phyloP scores from a whole-genome alignment of 176 grass and related monocot genomes.

The Phoenix roebelenii region DNA sequence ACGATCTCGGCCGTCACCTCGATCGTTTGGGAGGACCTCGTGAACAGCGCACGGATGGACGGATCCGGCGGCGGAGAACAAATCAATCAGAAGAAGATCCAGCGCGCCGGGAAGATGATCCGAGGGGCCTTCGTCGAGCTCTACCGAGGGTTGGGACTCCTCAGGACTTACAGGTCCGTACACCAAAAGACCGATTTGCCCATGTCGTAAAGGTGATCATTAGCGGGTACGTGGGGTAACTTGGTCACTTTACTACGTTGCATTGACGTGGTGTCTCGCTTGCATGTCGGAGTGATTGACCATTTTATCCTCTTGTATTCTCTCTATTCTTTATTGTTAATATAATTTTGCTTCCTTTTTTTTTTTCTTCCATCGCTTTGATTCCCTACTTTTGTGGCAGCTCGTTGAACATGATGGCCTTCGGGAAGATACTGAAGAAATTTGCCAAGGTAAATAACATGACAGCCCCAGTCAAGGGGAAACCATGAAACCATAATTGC shows the following conservation, averaged over 20 bases:
- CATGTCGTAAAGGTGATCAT: neutral
- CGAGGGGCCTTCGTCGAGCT: conserved; percentile 32
- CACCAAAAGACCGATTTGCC: neutral
- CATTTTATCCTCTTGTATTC: neutral
- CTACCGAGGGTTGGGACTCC: conserved; percentile 25
- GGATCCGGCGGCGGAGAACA: conserved; percentile 18
- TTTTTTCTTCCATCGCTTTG: neutral
- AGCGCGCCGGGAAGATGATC: conserved; percentile 40
- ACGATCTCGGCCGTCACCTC: conserved; percentile 23
- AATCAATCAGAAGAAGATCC: conserved; percentile 30
- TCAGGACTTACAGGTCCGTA: conserved; percentile 30
- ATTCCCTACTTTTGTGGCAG: conserved; percentile 18
- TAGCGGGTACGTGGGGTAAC: neutral
- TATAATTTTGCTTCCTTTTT: conserved; percentile 10
- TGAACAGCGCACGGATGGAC: conserved; percentile 19
- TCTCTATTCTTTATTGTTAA: neutral
- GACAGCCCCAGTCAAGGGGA: no score
- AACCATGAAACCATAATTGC: no score
- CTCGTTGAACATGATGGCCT: conserved; percentile 37
- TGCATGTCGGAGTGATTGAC: no score
- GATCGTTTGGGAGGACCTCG: conserved; percentile 34
- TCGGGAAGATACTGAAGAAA: conserved; percentile 42
- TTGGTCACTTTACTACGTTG: neutral
- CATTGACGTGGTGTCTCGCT: no score
- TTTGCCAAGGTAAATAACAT: conserved; percentile 29